phyloP scores from a whole-genome alignment of 495 filamentous ascomycete species.

The Trichocladium antarcticum region DNA sequence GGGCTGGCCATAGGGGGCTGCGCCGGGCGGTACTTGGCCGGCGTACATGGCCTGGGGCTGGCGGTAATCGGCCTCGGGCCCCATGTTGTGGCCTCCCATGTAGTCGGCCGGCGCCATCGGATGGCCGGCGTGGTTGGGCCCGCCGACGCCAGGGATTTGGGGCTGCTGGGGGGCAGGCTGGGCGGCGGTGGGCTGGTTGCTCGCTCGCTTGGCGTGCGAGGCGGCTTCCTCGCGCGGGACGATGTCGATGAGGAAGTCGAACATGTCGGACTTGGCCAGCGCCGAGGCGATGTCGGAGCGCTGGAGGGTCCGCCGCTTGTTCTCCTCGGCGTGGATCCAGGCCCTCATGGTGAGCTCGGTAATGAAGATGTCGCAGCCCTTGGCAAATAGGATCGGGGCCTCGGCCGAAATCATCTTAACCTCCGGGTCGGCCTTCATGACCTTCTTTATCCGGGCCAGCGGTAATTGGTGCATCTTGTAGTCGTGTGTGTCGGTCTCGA shows the following conservation, averaged over 20 bases:
- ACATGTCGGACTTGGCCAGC: slow-evolving; percentile 96
- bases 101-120: slow-evolving; percentile 58
- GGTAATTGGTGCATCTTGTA: slow-evolving; percentile 96
- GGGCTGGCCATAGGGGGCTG: slow-evolving; percentile 60
- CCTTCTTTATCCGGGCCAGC: slow-evolving; percentile 95
- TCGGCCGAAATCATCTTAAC: slow-evolving; percentile 99
- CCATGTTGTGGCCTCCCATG: slow-evolving; percentile 23
- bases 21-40: slow-evolving; percentile 60
- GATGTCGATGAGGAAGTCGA: slow-evolving; percentile 98
- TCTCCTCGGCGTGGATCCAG: slow-evolving; percentile 99
- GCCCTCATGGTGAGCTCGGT: slow-evolving; percentile 98
- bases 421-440: slow-evolving; percentile 98
- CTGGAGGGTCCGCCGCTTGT: slow-evolving; percentile 91
- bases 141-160: slow-evolving; percentile 50
- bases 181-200: slow-evolving; percentile 32
- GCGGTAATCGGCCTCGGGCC: slow-evolving; percentile 69
- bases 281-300: slow-evolving; percentile 93
- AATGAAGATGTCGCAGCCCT: slow-evolving; percentile 99
- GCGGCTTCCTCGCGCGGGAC: slow-evolving; percentile 90
- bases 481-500: slow-evolving; percentile 91
- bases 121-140: slow-evolving; percentile 44
- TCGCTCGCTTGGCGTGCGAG: slow-evolving; percentile 61
- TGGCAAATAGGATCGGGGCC: slow-evolving; percentile 94
- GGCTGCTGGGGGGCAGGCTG: slow-evolving; percentile 41
- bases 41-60: slow-evolving; percentile 66